Conservation (phyloP, 768 basidiomycete genomes). For the Infundibulicybe gibba region DNA sequence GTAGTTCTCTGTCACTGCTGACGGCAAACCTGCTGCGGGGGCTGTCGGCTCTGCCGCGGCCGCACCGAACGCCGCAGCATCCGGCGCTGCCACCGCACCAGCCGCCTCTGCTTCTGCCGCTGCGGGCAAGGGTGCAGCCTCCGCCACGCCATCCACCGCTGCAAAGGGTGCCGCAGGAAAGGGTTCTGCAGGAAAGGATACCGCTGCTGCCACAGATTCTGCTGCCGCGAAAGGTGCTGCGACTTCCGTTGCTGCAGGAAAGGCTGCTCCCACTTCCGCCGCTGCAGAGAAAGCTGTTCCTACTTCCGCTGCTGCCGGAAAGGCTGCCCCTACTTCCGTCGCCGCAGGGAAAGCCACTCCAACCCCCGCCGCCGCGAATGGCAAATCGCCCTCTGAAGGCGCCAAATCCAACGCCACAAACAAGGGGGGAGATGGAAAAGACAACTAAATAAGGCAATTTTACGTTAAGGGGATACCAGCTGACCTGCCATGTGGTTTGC, state of each 20-base stretch:
- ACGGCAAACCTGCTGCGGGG: constrained; percentile 19
- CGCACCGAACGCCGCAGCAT: constrained; percentile 8
- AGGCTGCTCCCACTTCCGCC: not conserved
- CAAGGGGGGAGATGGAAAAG: too few relatives aligned
- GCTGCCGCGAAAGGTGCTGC: constrained; percentile 1
- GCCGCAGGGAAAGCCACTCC: not conserved
- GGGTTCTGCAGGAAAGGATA: constrained; percentile 2
- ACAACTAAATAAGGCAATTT: too few relatives aligned
- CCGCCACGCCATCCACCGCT: constrained; percentile 7
- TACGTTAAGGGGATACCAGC: too few relatives aligned
- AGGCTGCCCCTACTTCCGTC: not conserved
- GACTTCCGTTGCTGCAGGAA: not conserved
- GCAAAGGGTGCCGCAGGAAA: constrained; percentile 11
- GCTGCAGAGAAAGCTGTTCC: not conserved
- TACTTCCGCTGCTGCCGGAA: not conserved
- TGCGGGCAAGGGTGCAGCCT: too few relatives aligned
- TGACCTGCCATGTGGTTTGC: too few relatives aligned
- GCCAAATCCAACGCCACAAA: too few relatives aligned
- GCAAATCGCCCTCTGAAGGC: not conserved
- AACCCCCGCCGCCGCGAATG: not conserved
- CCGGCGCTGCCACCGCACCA: constrained; percentile 6
- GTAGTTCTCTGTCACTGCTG: constrained; percentile 30
- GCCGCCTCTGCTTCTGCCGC: constrained; percentile 8
- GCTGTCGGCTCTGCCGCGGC: constrained; percentile 13
- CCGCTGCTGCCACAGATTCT: constrained; percentile 5